phyloP scores from a whole-genome alignment of 2,329 filamentous ascomycete genomes.

The Verticillium alfalfae region DNA sequence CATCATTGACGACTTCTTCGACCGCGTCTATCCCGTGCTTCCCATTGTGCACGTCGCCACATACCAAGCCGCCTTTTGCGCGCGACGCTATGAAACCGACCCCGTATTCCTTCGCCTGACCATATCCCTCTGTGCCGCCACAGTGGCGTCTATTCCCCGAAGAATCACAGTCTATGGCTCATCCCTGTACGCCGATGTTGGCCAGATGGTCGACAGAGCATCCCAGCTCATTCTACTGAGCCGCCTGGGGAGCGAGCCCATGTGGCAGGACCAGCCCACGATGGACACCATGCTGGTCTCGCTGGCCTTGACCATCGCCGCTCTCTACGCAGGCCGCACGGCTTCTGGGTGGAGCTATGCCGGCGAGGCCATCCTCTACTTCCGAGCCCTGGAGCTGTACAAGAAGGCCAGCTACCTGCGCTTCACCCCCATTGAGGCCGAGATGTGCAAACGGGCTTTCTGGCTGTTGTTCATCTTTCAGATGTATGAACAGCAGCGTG shows the following conservation, averaged over 20 bases:
- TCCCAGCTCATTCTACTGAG: neutral
- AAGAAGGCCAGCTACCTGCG: neutral
- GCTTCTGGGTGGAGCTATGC: neutral
- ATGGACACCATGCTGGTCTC: neutral
- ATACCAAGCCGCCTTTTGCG: conserved; percentile 5
- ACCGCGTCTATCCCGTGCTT: conserved; percentile 14
- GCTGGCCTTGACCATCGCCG: neutral
- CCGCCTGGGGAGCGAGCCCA: neutral
- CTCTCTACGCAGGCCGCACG: neutral
- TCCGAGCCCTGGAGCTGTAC: neutral
- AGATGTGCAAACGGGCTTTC: conserved; percentile 16
- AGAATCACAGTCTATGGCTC: conserved; percentile 8
- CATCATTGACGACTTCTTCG: conserved; percentile 14
- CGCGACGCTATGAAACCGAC: conserved; percentile 10
- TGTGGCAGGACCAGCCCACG: neutral
- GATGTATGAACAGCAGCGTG: conserved; percentile 4
- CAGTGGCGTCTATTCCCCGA: conserved; percentile 14
- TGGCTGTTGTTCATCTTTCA: conserved; percentile 17
- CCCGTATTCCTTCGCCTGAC: conserved; percentile 14
- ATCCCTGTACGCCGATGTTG: neutral
- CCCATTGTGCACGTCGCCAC: conserved; percentile 14
- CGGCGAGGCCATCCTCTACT: neutral
- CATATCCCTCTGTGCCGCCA: conserved; percentile 15
- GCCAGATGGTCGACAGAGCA: neutral
- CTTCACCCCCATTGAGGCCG: conserved; percentile 4